Evolutionary conservation across 2,329 filamentous ascomycete genomes (phyloP).

Genomic region (Cercospora janseana): DNA sequence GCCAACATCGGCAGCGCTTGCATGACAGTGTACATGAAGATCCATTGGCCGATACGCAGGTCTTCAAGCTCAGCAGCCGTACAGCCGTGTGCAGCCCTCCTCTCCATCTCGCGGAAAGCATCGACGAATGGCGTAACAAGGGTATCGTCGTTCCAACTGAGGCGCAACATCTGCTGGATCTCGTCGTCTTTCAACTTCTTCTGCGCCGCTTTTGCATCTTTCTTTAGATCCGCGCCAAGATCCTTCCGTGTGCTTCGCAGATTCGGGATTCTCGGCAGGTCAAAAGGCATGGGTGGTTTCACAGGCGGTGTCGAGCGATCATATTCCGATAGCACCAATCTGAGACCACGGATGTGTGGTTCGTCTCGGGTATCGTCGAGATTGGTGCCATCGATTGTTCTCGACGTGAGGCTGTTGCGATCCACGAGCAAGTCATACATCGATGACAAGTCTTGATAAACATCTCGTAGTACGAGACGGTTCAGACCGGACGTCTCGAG

Average conservation of each 20-base stretch:
- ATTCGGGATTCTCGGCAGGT: conserved; percentile 73
- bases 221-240: conserved; percentile 66
- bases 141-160: conserved; percentile 76
- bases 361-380: conserved; percentile 55
- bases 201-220: conserved; percentile 68
- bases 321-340: conserved; percentile 80
- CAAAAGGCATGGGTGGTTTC: conserved; percentile 85
- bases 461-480: conserved; percentile 71
- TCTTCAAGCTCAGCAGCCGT: conserved; percentile 66
- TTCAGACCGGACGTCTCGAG: conserved; percentile 86
- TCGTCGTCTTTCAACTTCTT: conserved; percentile 77
- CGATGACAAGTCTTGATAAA: conserved; percentile 82
- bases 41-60: conserved; percentile 72
- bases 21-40: conserved; percentile 75
- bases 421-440: conserved; percentile 89
- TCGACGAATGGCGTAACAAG: conserved; percentile 62
- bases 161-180: conserved; percentile 70
- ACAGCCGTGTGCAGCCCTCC: conserved; percentile 63
- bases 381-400: conserved; percentile 67
- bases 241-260: conserved; percentile 65
- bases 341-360: conserved; percentile 66
- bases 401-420: conserved; percentile 71
- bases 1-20: conserved; percentile 76
- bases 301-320: conserved; percentile 87
- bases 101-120: conserved; percentile 69